Conservation (phyloP, 768 basidiomycete genomes). For the Suillus spraguei region DNA sequence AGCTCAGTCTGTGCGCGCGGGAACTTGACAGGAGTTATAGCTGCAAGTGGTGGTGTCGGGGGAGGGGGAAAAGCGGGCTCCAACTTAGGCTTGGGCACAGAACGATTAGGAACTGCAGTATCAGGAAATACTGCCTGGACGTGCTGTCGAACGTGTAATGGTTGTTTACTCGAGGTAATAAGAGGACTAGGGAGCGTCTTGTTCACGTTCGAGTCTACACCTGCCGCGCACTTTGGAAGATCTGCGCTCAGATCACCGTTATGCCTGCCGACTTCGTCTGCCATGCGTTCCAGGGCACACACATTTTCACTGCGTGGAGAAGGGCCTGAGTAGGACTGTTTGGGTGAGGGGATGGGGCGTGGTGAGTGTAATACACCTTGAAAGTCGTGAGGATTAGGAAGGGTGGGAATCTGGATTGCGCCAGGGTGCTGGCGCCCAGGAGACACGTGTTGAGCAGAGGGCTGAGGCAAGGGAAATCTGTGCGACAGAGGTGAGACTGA, state of each 20-base stretch:
- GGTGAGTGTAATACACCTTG: constrained; percentile 59
- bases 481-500: constrained; percentile 67
- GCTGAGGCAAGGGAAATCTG: constrained; percentile 45
- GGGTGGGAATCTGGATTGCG: constrained; percentile 25
- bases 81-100: constrained; percentile 18
- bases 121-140: constrained; percentile 36
- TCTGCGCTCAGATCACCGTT: constrained; percentile 30
- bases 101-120: constrained; percentile 14
- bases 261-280: constrained; percentile 50
- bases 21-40: constrained; percentile 39
- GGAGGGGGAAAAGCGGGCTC: constrained; percentile 31
- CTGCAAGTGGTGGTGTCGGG: constrained; percentile 55
- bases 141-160: constrained; percentile 20
- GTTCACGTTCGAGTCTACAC: constrained; percentile 35
- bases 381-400: constrained; percentile 34
- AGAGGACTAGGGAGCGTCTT: constrained; percentile 68
- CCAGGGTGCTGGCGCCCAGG: constrained; percentile 19
- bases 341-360: constrained; percentile 69
- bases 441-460: constrained; percentile 16
- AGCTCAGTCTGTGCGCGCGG: constrained; percentile 35
- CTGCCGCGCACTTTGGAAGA: constrained; percentile 25
- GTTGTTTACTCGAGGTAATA: constrained; percentile 46
- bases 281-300: constrained; percentile 72
- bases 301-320: constrained; percentile 47
- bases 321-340: constrained; percentile 44